A percentile compares a stretch with the other conserved stretches of the same genome.
phyloP scores from a whole-genome alignment of 768 basidiomycete genomes.

The Trichaptum fuscoviolaceum region DNA sequence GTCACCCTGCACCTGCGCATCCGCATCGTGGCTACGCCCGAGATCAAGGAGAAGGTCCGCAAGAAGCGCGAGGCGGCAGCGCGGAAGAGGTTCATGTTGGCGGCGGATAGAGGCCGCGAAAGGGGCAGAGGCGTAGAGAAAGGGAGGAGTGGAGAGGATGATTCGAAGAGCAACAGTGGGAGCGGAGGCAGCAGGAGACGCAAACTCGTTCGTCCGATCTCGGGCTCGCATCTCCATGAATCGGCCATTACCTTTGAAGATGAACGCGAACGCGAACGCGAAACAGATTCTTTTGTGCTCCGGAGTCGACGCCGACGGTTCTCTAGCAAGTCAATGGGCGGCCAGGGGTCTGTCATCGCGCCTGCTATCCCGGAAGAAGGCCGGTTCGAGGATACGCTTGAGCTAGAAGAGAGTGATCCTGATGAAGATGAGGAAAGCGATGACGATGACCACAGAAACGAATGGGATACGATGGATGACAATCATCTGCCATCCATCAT shows the following conservation, averaged over 20 bases:
- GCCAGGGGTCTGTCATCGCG: slow-evolving; percentile 7
- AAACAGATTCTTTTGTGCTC: not conserved
- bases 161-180: slow-evolving; percentile 10
- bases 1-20: slow-evolving; percentile 82
- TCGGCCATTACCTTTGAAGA: not conserved
- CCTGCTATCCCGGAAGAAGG: slow-evolving; percentile 5
- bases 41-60: slow-evolving; percentile 70
- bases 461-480: slow-evolving; percentile 46
- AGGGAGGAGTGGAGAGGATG: slow-evolving; percentile 22
- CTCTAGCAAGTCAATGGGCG: slow-evolving; percentile 22
- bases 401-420: slow-evolving; percentile 27
- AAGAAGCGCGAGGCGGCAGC: slow-evolving; percentile 25
- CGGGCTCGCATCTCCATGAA: slow-evolving; percentile 4
- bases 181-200: slow-evolving; percentile 12
- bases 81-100: slow-evolving; percentile 19
- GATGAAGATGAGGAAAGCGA: slow-evolving; percentile 36
- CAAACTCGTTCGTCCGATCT: slow-evolving; percentile 8
- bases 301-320: not conserved
- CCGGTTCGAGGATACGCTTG: slow-evolving; percentile 18
- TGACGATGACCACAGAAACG: slow-evolving; percentile 33
- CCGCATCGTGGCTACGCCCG: slow-evolving; percentile 72
- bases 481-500: slow-evolving; percentile 61
- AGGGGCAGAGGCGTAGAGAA: slow-evolving; percentile 27
- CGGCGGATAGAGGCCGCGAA: not conserved
- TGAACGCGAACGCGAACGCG: not conserved